phyloP scores from a whole-genome alignment of 2,329 filamentous ascomycete genomes.

The Teratosphaeria viscida region DNA sequence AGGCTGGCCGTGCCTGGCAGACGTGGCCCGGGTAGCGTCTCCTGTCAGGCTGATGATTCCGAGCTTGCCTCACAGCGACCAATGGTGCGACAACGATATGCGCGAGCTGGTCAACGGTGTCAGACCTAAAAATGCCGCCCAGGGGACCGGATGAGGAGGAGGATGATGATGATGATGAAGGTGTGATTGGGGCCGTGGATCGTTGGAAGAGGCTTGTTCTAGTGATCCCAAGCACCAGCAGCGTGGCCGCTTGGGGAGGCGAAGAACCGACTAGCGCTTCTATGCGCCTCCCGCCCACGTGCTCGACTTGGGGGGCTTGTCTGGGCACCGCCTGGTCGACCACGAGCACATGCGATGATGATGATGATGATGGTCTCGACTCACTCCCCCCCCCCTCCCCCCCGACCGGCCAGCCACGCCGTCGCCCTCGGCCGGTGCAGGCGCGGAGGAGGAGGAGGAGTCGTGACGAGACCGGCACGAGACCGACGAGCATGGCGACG shows the following conservation, averaged over 20 bases:
- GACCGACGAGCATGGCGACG: neutral
- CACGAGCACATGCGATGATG: too few species aligned
- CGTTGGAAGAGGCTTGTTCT: neutral
- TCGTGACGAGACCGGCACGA: too few species aligned
- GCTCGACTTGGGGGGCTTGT: neutral
- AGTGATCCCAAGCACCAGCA: neutral
- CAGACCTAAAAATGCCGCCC: neutral
- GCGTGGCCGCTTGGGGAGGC: neutral
- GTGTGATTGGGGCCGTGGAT: neutral
- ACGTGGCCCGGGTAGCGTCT: neutral
- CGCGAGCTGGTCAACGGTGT: neutral
- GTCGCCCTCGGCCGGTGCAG: too few species aligned
- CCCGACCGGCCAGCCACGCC: too few species aligned
- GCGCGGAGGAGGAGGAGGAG: too few species aligned
- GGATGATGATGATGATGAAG: too few species aligned
- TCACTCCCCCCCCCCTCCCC: too few species aligned
- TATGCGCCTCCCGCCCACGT: neutral
- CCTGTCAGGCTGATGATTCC: neutral
- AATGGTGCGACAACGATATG: neutral
- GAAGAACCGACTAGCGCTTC: neutral
- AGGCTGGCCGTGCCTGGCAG: neutral
- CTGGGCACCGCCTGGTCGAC: neutral
- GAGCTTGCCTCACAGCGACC: neutral
- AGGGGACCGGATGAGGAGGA: neutral
- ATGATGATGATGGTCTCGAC: too few species aligned